Percentiles rank a stretch among this genome's conserved stretches.
Conservation (phyloP, 2,329 filamentous ascomycete species). For the Fusarium falciforme region DNA sequence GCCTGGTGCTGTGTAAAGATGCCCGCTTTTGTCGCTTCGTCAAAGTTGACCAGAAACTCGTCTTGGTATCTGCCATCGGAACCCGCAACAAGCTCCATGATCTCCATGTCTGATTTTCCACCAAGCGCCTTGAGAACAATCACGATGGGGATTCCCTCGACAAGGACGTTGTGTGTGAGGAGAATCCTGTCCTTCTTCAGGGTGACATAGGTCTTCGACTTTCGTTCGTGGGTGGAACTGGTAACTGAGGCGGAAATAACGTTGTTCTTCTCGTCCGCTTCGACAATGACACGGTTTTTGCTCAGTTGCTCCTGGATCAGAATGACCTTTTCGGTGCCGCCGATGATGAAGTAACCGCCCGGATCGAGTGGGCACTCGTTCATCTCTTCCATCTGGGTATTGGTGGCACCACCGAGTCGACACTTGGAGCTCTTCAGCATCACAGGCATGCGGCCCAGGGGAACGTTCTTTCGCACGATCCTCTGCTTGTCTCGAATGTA, state of each 20-base stretch:
- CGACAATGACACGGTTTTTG: conserved; percentile 98
- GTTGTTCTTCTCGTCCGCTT: conserved; percentile 90
- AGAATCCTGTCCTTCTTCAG: conserved; percentile 93
- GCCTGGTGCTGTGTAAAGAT: conserved; percentile 96
- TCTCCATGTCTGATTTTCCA: conserved; percentile 93
- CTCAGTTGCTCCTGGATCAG: conserved; percentile 98
- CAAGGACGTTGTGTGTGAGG: conserved; percentile 91
- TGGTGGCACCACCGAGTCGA: conserved; percentile 83
- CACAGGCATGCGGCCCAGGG: conserved; percentile 91
- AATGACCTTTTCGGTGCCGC: conserved; percentile 98
- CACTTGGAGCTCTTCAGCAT: conserved; percentile 98
- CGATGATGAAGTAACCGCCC: conserved; percentile 97
- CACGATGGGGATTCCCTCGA: conserved; percentile 94
- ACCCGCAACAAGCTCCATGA: conserved; percentile 89
- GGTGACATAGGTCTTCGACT: conserved; percentile 96
- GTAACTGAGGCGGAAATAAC: conserved; percentile 96
- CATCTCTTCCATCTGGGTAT: conserved; percentile 88
- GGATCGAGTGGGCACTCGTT: conserved; percentile 97
- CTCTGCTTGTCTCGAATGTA: conserved; percentile 85
- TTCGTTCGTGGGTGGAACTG: conserved; percentile 96
- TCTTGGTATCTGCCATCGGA: conserved; percentile 91
- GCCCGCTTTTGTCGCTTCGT: conserved; percentile 85
- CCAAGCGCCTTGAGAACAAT: conserved; percentile 94
- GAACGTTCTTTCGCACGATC: conserved; percentile 79
- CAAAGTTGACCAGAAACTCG: conserved; percentile 94